Evolutionary conservation across 1,284 basidiomycete species (phyloP), one percentile per base, ranked within the genome.

Genomic region (Malassezia brasiliensis): DNA sequence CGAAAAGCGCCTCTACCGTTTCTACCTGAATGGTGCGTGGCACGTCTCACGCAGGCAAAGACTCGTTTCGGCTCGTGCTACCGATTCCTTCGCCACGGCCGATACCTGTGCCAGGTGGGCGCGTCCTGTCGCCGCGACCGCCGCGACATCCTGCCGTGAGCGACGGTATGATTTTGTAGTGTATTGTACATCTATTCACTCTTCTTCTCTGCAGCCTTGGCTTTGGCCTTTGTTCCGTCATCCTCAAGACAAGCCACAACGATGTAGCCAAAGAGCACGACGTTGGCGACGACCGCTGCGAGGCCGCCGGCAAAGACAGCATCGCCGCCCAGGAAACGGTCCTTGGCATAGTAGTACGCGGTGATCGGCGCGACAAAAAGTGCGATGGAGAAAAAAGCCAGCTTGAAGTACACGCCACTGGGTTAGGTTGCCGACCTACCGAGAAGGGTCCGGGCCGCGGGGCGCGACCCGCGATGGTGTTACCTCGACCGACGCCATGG

Each of bases 1-100:
- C 44, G 93, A 96, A 78, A 98, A 98, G 75, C 82, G 93, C 1
- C 80, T 99, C 11, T 85, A 85, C 73, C 82, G 91, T 3, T 99
- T 98, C 77, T 98, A 99, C 74, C 82, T 96, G 65, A 98, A 96
- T 69, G 88, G 72, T 51, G 70, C 68, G 58, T 61, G 76, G 12
- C 14, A 15, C n/a, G 17, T 19, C 31, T 28, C 6, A 25, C 25
- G 17, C 52, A 66, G 65, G 64, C 32, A 73, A 73, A 36, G 69
- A 72, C 47, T 63, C 62, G 9, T 74, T 69, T 47, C 53, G 71
- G 2, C 56, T 74, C 38, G 56, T 71, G 0, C 44, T 70, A 10
- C 47, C 47, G 7, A 19, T 48, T 8, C 34, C 46, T 10, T 3
- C 25, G 25, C 25, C 25, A 28, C 25, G 25, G 4, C 7, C 25